Evolutionary conservation across 2,329 filamentous ascomycete species (phyloP), one percentile per base, ranked within the genome.

Genomic region (Rosellinia necatrix): DNA sequence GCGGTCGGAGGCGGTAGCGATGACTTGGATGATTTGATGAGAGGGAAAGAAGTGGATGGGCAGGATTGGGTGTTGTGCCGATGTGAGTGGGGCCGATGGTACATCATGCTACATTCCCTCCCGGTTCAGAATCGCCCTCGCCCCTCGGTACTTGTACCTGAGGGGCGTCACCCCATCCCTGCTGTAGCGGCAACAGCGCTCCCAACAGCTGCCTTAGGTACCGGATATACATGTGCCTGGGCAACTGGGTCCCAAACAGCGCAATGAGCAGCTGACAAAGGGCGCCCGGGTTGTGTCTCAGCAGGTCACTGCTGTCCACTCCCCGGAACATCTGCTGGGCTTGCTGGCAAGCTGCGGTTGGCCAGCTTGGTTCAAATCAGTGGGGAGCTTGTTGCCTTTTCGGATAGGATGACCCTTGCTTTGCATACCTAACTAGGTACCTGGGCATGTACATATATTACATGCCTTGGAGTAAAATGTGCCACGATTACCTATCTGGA

Each of bases 21-120:
- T 52, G 54, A 58, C 55, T 51, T 58, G 46, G 50, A 52, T 54
- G 54, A 60, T 60, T 60, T 60, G 54, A 49, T 34, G 50, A 47
- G 44, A 58, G 54, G 35, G 15, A 60, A 51, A 32, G 55, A 58
- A 37, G 42, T 43, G 41, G 42, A 48, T 51, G 38, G 53, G 54
- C 46, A 58, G 59, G 25, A 51, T 49, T 22, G 37, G 49, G 34
- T 53, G 24, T 38, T 53, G 17, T 49, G 22, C 54, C 37, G 22
- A 50, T 59, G 56, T 59, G 56, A 52, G 58, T 60, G 58, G 54
- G 50, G 15, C 38, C 13, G 4, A n/a, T n/a, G 25, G 2, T 53
- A 37, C 48, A 8, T 1, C 34, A 37, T 37, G 19, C 34, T 37
- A 5, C 15, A 35, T 9, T 21, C 34, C 3, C 12, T 5, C 3